Base-by-base conservation (phyloP, 495 filamentous ascomycete species). In the Hyaloscypha bicolor region DNA sequence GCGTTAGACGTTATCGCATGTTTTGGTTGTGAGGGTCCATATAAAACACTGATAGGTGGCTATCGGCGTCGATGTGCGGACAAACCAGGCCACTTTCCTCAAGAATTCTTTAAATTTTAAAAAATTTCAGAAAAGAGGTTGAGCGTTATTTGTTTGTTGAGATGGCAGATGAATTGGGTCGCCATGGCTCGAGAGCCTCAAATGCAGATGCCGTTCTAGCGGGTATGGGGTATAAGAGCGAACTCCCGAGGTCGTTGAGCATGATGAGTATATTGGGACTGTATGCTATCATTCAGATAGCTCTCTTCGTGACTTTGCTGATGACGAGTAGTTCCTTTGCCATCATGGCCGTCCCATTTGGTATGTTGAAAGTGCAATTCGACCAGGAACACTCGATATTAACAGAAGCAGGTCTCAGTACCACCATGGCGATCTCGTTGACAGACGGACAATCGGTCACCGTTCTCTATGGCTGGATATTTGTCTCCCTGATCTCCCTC, bases 211-310 rank as follows among this genome's bases (percentile, higher is more conserved):
- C 80, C 22, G 81, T 84, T 51, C 75, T 90, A 76, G 87, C 85
- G n/a, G 81, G 79, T 70, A 81, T 90, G 80, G 88, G 88, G 58
- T 88, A 90, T 74, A 88, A 84, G 79, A 77, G 82, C 21, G 88
- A 90, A 65, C 70, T 90, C 69, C 86, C 87, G 33, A 81, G 87
- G 55, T 85, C 86, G 58, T 72, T 89, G 71, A 86, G 84, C 65
- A 88, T 89, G 87, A 75, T 88, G 70, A 87, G 85, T 74, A 81
- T 89, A n/a, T 78, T 89, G 9, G 87, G 86, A 56, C 72, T 89
- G 72, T 85, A 77, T 22, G 81, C 79, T 53, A 68, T 70, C 30
- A 67, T 74, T 25, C 55, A 8, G 52, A 52, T 19, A 30, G 55
- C 16, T 42, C 19, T 30, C 55, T 19, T 42, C 29, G 42, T 25